Base-by-base conservation (phyloP, 2,329 filamentous ascomycete species). In the Aspergillus tanneri region DNA sequence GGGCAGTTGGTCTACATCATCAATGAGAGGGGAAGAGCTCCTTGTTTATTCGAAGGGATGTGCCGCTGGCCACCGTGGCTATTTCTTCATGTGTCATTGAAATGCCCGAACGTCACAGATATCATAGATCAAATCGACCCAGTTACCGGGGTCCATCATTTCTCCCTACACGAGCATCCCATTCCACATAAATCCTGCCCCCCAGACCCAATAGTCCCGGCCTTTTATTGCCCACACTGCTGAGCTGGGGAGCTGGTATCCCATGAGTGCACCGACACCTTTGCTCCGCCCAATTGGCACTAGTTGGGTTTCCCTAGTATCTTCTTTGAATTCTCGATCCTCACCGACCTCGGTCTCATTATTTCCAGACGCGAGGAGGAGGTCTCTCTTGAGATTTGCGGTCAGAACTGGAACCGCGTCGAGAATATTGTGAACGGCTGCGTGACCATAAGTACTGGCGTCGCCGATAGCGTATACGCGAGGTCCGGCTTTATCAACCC, bases 151-250 rank as follows among this genome's bases (percentile, higher is more conserved):
- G n/a, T 5, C 27, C 40, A 40, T 58, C 74, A 75, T 2, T 36
- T 25, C 50, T 51, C 71, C 56, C 77, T 78, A 7, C 60, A 64
- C 75, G 76, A 81, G 73, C 46, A 74, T 74, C 12, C 77, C 78
- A 61, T 62, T 77, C 78, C 77, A 81, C 11, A 79, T 46, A 3
- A 56, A 56, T 0, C 62, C 71, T 1, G 72, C 75, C 8, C 73
- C 78, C 73, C 75, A 77, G 22, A 80, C 46, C 74, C 75, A 81
- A 51, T 78, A 78, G 51, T 79, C 74, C 14, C 75, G 61, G 1
- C 77, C 75, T 56, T 80, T 79, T 42, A 78, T 68, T 57, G 74
- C 39, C 73, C 76, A 78, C 0, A 79, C 70, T 34, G 75, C 12
- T 21, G 71, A 73, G 40, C 75, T 72, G 0, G 76, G 75, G 19